Conservation (phyloP, 108 stramenopile species). For the Nitzschia palea region DNA sequence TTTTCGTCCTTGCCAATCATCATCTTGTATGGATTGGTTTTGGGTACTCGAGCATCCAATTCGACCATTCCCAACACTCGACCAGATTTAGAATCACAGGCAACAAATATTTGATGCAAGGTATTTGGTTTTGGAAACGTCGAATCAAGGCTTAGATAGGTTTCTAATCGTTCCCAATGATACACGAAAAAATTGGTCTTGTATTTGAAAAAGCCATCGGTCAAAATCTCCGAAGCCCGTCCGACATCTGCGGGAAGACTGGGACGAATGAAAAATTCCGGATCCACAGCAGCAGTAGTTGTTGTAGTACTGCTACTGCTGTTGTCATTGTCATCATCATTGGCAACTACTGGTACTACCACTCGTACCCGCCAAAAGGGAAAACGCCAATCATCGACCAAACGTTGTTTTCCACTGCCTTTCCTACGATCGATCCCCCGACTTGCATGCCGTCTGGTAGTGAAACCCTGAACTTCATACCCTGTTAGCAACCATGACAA, state of each 20-base stretch:
- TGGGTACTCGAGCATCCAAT: constrained; percentile 50
- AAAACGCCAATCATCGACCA: too few relatives aligned
- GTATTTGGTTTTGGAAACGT: constrained; percentile 45
- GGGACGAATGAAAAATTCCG: constrained; percentile 22
- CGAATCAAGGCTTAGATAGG: constrained; percentile 57
- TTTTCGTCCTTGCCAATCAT: neutral
- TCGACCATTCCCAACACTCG: constrained; percentile 63
- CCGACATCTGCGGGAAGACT: constrained; percentile 41
- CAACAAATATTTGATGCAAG: constrained; percentile 63
- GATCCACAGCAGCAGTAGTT: neutral
- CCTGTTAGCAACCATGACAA: too few relatives aligned
- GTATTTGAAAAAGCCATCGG: constrained; percentile 65
- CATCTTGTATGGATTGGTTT: constrained; percentile 8
- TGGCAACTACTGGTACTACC: neutral
- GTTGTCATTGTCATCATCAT: neutral
- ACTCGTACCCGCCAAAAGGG: neutral
- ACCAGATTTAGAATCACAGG: constrained; percentile 43
- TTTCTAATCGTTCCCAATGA: constrained; percentile 63
- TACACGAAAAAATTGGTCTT: constrained; percentile 63
- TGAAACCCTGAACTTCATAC: too few relatives aligned
- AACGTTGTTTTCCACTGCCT: too few relatives aligned
- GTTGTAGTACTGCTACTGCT: neutral
- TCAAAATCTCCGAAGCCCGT: constrained; percentile 57
- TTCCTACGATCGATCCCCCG: too few relatives aligned
- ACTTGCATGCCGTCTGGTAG: too few relatives aligned